Evolutionary conservation across 2,329 filamentous ascomycete genomes (phyloP).

Genomic region (Fusarium palustre): DNA sequence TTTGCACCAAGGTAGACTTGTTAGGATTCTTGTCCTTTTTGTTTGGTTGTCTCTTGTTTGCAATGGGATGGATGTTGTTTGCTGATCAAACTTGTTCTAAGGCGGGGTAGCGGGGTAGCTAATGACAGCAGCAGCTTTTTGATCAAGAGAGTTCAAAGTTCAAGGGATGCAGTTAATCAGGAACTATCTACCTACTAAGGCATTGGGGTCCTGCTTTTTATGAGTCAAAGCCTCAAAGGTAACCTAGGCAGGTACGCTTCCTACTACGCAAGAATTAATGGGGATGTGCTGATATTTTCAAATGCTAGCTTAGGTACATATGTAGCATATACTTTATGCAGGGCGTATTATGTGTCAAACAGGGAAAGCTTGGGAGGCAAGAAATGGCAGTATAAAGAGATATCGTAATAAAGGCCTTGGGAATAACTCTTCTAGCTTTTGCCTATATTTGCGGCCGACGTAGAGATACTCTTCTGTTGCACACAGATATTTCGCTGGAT

Average conservation of each 20-base stretch:
- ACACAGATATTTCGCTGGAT: not conserved
- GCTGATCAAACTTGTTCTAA: slow-evolving; percentile 40
- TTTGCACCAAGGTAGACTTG: not conserved
- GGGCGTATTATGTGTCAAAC: not conserved
- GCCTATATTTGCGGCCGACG: not conserved
- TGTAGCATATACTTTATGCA: not conserved
- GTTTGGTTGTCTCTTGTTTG: slow-evolving; percentile 7
- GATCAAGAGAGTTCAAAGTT: slow-evolving; percentile 8
- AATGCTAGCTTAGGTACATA: not conserved
- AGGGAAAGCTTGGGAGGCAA: not conserved
- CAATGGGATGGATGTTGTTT: slow-evolving; percentile 24
- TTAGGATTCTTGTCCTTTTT: not conserved
- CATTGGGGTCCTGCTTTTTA: not conserved
- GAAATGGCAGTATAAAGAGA: not conserved
- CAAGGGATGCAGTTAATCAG: slow-evolving; percentile 20
- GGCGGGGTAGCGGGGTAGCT: slow-evolving; percentile 56
- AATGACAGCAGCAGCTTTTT: slow-evolving; percentile 33
- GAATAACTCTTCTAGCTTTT: not conserved
- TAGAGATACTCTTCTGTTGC: not conserved
- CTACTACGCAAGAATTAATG: not conserved
- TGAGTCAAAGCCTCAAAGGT: not conserved
- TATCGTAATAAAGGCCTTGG: not conserved
- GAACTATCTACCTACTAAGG: slow-evolving; percentile 8
- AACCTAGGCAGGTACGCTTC: no score
- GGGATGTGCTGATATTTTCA: not conserved